These are phyloP conservation scores for Kodamaea suecica DNA, from an alignment of 1,139 yeast genomes.

Conservation along the genomic window DNA sequence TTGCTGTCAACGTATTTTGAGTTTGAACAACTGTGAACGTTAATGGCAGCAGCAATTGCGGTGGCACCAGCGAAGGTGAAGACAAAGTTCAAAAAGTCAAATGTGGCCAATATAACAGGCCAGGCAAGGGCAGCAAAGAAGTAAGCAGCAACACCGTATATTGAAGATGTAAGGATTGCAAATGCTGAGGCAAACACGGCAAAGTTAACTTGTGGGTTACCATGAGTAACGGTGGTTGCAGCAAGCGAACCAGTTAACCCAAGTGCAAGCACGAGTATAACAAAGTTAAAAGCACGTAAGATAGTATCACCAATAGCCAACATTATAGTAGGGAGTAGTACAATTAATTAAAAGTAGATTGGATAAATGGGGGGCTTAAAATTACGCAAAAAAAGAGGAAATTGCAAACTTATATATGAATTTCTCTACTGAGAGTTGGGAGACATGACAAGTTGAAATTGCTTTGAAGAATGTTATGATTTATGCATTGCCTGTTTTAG, in stretches of 20 bases:
- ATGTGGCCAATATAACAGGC: conserved; percentile 69
- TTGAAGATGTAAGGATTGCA: conserved; percentile 72
- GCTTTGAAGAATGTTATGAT: too few species aligned
- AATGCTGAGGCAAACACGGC: conserved; percentile 84
- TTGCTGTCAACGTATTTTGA: conserved; percentile 58
- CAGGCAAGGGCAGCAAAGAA: conserved; percentile 78
- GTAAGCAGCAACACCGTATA: conserved; percentile 79
- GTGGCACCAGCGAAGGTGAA: conserved; percentile 94
- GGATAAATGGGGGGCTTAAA: background rate
- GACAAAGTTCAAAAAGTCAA: conserved; percentile 85
- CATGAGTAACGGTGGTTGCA: conserved; percentile 52
- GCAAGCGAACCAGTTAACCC: conserved; percentile 87
- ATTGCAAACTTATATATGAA: conserved; percentile 1
- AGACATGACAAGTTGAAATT: too few species aligned
- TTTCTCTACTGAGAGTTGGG: too few species aligned
- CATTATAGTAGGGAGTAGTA: conserved; percentile 36
- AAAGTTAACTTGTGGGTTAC: conserved; percentile 84
- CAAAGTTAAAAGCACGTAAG: conserved; percentile 70
- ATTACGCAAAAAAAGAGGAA: background rate
- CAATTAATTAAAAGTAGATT: too few species aligned
- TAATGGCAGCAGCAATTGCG: conserved; percentile 86
- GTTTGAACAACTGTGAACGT: conserved; percentile 83
- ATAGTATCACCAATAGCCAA: conserved; percentile 72
- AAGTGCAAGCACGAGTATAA: conserved; percentile 70
- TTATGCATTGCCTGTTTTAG: too few species aligned